Percentiles rank a stretch among this genome's conserved stretches.
Evolutionary conservation across 2,329 filamentous ascomycete genomes (phyloP).

Genomic region (Alternaria consortialis): DNA sequence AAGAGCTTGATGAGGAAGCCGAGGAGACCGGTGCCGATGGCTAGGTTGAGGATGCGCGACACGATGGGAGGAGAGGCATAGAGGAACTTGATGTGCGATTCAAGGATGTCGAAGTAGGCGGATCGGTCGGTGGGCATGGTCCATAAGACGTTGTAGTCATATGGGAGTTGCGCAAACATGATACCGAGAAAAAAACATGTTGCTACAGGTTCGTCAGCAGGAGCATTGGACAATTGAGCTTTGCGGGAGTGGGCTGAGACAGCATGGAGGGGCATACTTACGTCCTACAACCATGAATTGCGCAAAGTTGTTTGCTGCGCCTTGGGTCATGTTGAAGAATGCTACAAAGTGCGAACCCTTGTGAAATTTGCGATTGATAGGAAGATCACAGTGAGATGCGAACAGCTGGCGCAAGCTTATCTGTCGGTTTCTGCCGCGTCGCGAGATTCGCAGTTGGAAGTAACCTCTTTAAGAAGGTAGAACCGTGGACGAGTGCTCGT

Average conservation of each 20-base stretch:
- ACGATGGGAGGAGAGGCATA: slow-evolving; percentile 93
- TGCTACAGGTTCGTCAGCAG: slow-evolving; percentile 46
- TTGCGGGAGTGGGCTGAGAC: slow-evolving; percentile 14
- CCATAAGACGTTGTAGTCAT: slow-evolving; percentile 92
- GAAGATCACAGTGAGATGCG: slow-evolving; percentile 16
- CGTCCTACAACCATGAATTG: slow-evolving; percentile 97
- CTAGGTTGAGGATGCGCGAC: slow-evolving; percentile 91
- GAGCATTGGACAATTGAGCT: slow-evolving; percentile 4
- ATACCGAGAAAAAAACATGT: slow-evolving; percentile 98
- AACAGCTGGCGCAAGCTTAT: slow-evolving; percentile 37
- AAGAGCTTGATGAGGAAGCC: slow-evolving; percentile 96
- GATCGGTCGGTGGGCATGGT: slow-evolving; percentile 70
- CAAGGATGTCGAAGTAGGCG: slow-evolving; percentile 82
- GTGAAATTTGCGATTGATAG: slow-evolving; percentile 16
- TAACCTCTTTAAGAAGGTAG: slow-evolving; percentile 45
- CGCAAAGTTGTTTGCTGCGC: slow-evolving; percentile 72
- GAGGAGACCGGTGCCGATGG: slow-evolving; percentile 84
- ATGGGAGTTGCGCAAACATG: slow-evolving; percentile 94
- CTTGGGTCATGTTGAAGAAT: slow-evolving; percentile 33
- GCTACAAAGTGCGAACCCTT: slow-evolving; percentile 6
- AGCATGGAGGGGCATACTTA: slow-evolving; percentile 61
- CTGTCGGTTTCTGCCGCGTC: slow-evolving; percentile 23
- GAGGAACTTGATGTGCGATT: slow-evolving; percentile 88
- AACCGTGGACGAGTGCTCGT: slow-evolving; percentile 21
- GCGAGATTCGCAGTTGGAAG: slow-evolving; percentile 27